phyloP scores from a whole-genome alignment of 495 filamentous ascomycete species.

The Endocarpon pusillum region DNA sequence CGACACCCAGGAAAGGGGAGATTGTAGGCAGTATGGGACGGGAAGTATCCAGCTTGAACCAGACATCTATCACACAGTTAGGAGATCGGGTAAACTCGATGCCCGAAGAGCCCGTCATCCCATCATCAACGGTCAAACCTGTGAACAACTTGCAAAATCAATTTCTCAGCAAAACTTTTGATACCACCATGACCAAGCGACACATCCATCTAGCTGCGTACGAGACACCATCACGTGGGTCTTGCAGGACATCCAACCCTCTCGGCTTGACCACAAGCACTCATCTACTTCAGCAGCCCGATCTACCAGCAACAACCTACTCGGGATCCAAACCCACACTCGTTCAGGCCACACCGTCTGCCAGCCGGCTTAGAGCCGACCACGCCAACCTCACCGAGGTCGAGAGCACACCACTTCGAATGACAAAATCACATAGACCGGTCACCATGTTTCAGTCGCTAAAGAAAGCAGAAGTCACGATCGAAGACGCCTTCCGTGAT shows the following conservation, averaged over 20 bases:
- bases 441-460: neutral
- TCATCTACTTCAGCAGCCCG: neutral
- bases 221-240: neutral
- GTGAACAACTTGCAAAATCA: too few species aligned
- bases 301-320: too few species aligned
- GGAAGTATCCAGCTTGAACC: neutral
- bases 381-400: neutral
- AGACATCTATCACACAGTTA: neutral
- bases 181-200: too few species aligned
- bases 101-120: neutral
- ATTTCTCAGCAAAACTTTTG: too few species aligned
- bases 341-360: neutral
- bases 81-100: neutral
- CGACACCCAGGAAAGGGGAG: slow-evolving; percentile 43
- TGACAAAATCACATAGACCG: neutral
- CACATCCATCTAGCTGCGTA: too few species aligned
- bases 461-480: neutral
- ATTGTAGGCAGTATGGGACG: neutral
- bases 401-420: slow-evolving; percentile 1
- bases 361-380: neutral
- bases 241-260: neutral
- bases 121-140: neutral
- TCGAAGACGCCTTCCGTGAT: neutral
- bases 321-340: too few species aligned
- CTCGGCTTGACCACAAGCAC: neutral